phyloP scores from a whole-genome alignment of 495 filamentous ascomycete genomes.

The Achaetomiella virescens region DNA sequence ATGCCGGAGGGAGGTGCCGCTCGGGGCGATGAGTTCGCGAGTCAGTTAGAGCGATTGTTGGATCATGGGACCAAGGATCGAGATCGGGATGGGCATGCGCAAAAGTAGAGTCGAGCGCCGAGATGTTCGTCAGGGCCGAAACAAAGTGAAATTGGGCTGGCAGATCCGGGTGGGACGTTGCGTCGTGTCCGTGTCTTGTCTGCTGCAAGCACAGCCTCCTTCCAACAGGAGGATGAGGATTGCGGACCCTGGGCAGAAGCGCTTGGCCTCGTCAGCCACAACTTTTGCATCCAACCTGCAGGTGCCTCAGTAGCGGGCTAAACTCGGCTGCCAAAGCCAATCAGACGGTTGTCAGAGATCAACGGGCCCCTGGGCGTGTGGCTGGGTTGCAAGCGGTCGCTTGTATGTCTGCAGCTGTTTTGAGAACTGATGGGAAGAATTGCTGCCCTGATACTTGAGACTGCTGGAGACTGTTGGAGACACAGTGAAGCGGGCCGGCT shows the following conservation, averaged over 20 bases:
- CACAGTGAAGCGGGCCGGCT: neutral
- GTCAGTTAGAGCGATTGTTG: neutral
- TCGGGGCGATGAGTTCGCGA: neutral
- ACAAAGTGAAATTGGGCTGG: neutral
- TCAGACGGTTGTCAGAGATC: neutral
- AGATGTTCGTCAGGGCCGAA: neutral
- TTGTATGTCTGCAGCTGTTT: too few species aligned
- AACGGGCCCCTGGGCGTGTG: neutral
- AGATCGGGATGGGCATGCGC: neutral
- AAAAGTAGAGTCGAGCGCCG: neutral
- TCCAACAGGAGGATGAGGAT: conserved; percentile 9
- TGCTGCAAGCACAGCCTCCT: conserved; percentile 20
- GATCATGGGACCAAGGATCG: conserved; percentile 3
- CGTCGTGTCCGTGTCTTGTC: conserved; percentile 18
- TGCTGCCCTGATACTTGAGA: too few species aligned
- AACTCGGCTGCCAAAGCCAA: neutral
- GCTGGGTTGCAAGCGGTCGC: neutral
- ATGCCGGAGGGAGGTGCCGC: conserved; percentile 41
- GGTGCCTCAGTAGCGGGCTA: neutral
- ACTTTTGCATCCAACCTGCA: conserved; percentile 2
- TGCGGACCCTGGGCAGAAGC: conserved; percentile 6
- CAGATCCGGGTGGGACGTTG: neutral
- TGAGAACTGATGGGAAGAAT: too few species aligned
- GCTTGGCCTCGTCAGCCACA: conserved; percentile 9
- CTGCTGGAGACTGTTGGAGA: too few species aligned